Percentiles rank a stretch among this genome's conserved stretches.
These are phyloP conservation scores for Sonneratia caseolaris DNA, from an alignment of 345 rosid genomes.

Conservation along the genomic window DNA sequence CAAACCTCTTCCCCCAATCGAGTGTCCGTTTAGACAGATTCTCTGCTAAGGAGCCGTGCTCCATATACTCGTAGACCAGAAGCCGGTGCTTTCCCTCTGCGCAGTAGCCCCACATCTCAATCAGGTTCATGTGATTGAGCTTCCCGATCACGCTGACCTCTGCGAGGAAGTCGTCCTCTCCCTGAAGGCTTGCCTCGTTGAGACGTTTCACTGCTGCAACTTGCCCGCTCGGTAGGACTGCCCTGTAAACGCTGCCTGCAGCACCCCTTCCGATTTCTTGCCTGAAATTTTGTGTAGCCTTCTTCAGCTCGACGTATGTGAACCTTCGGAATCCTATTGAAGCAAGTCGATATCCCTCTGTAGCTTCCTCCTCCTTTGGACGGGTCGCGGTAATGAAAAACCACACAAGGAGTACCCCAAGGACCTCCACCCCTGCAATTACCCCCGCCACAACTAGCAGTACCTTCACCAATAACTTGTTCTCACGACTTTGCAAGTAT, in stretches of 20 bases:
- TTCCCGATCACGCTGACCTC: conserved; percentile 21
- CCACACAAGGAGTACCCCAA: conserved; percentile 4
- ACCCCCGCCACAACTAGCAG: not conserved
- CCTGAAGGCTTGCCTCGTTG: conserved; percentile 8
- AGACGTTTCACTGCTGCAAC: conserved; percentile 19
- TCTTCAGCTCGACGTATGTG: conserved; percentile 12
- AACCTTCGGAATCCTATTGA: conserved; percentile 15
- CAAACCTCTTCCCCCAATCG: conserved; percentile 12
- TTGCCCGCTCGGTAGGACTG: not conserved
- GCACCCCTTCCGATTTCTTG: conserved; percentile 20
- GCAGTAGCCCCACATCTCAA: conserved; percentile 21
- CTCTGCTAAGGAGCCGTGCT: conserved; percentile 12
- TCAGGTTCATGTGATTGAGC: conserved; percentile 22
- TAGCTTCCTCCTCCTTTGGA: not conserved
- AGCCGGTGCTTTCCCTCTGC: conserved; percentile 15
- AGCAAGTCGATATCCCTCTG: conserved; percentile 8
- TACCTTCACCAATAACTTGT: not conserved
- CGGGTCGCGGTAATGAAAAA: not conserved
- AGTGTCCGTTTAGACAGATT: conserved; percentile 2
- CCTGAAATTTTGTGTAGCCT: conserved; percentile 10
- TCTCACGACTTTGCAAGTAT: not conserved
- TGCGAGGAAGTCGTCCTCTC: conserved; percentile 18
- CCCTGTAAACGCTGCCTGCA: conserved; percentile 15
- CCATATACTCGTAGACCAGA: conserved; percentile 17
- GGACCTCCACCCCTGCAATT: conserved; percentile 4